Evolutionary conservation across 75 land plant species (phyloP).

Genomic region (Pinus albicaulis): DNA sequence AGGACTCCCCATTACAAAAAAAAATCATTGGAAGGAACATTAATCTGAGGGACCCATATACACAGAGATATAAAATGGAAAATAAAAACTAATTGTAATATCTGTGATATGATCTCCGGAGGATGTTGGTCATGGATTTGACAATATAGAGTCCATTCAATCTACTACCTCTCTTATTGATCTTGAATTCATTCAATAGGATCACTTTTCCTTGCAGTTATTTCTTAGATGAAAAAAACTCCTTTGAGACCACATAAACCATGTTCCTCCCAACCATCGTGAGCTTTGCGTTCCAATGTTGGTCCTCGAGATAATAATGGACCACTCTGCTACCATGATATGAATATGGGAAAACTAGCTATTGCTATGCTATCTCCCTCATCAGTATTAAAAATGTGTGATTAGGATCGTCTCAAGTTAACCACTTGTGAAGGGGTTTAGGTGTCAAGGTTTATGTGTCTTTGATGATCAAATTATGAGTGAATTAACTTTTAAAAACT

Average conservation of each 20-base stretch:
- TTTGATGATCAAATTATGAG: no score
- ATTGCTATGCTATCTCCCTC: no score
- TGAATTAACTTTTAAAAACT: no score
- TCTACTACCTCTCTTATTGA: constrained; percentile 79
- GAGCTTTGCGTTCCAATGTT: constrained; percentile 37
- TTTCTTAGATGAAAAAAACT: constrained; percentile 20
- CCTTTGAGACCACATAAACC: constrained; percentile 42
- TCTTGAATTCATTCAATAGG: constrained; percentile 38
- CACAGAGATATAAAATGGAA: background rate
- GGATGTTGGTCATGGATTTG: constrained; percentile 16
- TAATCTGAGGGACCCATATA: no score
- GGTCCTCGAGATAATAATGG: constrained; percentile 56
- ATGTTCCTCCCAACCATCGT: constrained; percentile 85
- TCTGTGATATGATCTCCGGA: background rate
- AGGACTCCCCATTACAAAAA: background rate
- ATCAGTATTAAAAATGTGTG: no score
- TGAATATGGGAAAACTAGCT: no score
- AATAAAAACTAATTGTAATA: background rate
- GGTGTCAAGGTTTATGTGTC: no score
- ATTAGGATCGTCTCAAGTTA: no score
- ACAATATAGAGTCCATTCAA: constrained; percentile 57
- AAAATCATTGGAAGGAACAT: background rate
- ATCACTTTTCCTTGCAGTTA: constrained; percentile 8
- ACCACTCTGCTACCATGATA: constrained; percentile 65
- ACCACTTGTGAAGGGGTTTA: no score